Percentiles rank a stretch among this genome's conserved stretches.
phyloP scores from a whole-genome alignment of 192 early-diverging fungal genomes.

The Coemansia nantahalensis region DNA sequence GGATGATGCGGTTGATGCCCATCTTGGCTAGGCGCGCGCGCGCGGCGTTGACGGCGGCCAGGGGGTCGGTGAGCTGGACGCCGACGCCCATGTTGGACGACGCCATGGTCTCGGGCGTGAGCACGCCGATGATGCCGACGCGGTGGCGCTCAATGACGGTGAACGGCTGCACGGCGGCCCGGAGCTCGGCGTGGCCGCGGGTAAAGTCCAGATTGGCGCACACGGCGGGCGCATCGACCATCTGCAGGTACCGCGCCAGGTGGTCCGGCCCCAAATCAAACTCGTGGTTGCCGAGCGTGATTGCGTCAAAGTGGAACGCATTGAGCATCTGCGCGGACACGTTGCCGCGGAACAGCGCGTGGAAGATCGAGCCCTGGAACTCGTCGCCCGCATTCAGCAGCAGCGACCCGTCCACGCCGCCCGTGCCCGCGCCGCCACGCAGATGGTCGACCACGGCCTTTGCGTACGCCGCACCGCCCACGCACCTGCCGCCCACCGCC shows the following conservation, averaged over 20 bases:
- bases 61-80: slow-evolving; percentile 59
- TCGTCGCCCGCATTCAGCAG: slow-evolving; percentile 79
- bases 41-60: slow-evolving; percentile 57
- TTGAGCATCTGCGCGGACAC: slow-evolving; percentile 62
- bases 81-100: slow-evolving; percentile 57
- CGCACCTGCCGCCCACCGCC: slow-evolving; percentile 32
- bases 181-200: slow-evolving; percentile 46
- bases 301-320: slow-evolving; percentile 59
- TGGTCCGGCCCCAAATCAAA: slow-evolving; percentile 65
- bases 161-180: slow-evolving; percentile 64
- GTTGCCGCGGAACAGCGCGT: slow-evolving; percentile 64
- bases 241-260: slow-evolving; percentile 56
- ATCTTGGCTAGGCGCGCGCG: slow-evolving; percentile 58
- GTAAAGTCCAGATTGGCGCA: slow-evolving; percentile 66
- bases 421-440: slow-evolving; percentile 39
- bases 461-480: slow-evolving; percentile 67
- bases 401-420: slow-evolving; percentile 30
- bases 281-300: slow-evolving; percentile 70
- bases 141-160: slow-evolving; percentile 65
- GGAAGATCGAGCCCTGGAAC: slow-evolving; percentile 63
- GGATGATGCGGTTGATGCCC: slow-evolving; percentile 69
- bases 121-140: slow-evolving; percentile 69
- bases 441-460: slow-evolving; percentile 63
- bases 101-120: slow-evolving; percentile 57
- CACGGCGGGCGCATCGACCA: slow-evolving; percentile 63